phyloP scores from a whole-genome alignment of 371 early-diverging fungal genomes.

The Synchytrium microbalum region DNA sequence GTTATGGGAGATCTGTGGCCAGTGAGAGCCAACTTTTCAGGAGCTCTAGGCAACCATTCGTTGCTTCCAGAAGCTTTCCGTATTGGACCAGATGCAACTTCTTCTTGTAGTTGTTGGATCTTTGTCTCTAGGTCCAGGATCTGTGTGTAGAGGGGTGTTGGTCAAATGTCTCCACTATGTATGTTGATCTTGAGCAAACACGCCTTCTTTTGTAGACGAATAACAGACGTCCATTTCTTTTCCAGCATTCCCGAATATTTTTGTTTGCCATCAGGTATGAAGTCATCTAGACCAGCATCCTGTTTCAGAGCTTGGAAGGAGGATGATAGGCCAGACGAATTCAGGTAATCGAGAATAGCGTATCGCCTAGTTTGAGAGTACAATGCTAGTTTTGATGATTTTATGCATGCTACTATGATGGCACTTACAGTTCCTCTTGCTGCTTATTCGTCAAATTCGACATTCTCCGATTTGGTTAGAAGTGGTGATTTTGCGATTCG shows the following conservation, averaged over 20 bases:
- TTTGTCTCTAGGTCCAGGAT: conserved; percentile 78
- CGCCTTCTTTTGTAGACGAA: conserved; percentile 85
- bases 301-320: conserved; percentile 57
- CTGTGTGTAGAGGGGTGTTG: conserved; percentile 26
- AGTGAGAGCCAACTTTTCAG: conserved; percentile 60
- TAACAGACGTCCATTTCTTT: conserved; percentile 91
- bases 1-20: conserved; percentile 81
- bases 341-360: conserved; percentile 80
- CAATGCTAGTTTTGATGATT: background rate
- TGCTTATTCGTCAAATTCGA: conserved; percentile 26
- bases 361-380: conserved; percentile 49
- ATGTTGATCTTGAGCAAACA: background rate
- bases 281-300: conserved; percentile 69
- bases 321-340: conserved; percentile 57
- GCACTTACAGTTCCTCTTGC: conserved; percentile 29
- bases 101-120: conserved; percentile 66
- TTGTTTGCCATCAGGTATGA: conserved; percentile 63
- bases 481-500: too few species aligned
- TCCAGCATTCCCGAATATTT: conserved; percentile 78
- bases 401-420: background rate
- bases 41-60: conserved; percentile 77
- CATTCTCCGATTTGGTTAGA: too few species aligned
- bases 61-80: conserved; percentile 52
- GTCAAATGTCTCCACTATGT: conserved; percentile 3
- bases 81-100: conserved; percentile 55